Conservation (phyloP, 1,139 yeast genomes). For the Debaryomycetaceae sp. region DNA sequence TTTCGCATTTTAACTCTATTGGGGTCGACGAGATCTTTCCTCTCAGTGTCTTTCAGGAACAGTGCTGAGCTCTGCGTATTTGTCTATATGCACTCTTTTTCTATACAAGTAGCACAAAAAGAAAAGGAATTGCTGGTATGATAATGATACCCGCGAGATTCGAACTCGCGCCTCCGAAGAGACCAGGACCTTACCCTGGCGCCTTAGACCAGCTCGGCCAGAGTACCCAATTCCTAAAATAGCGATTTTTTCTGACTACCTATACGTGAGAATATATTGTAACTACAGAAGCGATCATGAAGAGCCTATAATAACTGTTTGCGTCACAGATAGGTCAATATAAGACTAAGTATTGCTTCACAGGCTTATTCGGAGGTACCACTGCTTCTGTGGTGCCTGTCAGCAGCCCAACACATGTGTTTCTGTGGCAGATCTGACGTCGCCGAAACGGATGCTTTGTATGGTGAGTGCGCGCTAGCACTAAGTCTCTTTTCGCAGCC, state of each 20-base stretch:
- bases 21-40: background rate
- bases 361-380: no score
- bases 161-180: slow-evolving; percentile 59
- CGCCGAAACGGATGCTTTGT: background rate
- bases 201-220: slow-evolving; percentile 51
- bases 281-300: background rate
- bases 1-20: background rate
- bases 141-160: slow-evolving; percentile 51
- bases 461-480: background rate
- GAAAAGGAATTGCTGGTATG: slow-evolving; percentile 37
- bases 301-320: no score
- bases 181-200: slow-evolving; percentile 55
- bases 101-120: background rate
- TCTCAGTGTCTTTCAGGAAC: no score
- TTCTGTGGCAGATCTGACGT: background rate
- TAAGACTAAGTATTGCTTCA: no score
- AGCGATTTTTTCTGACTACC: background rate
- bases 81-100: background rate
- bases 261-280: background rate
- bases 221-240: slow-evolving; percentile 39
- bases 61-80: no score
- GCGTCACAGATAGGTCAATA: no score
- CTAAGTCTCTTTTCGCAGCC: background rate
- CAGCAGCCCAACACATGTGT: background rate
- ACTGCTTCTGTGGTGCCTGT: background rate